phyloP scores from a whole-genome alignment of 768 basidiomycete species.

The Serendipita vermifera region DNA sequence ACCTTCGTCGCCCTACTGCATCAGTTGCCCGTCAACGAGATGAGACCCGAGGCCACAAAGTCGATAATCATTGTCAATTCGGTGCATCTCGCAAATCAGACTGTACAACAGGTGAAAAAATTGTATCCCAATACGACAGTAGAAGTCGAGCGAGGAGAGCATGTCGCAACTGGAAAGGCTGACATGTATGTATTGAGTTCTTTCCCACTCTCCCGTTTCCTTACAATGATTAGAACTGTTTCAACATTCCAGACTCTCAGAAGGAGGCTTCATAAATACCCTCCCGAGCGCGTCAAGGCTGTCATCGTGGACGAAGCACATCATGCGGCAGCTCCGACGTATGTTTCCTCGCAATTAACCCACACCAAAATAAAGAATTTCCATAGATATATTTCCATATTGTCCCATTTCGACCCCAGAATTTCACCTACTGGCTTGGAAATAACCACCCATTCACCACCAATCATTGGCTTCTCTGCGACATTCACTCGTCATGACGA shows the following conservation, averaged over 20 bases:
- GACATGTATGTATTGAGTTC: conserved; percentile 57
- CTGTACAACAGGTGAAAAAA: conserved; percentile 53
- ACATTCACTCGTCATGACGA: conserved; percentile 91
- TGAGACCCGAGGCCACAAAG: conserved; percentile 35
- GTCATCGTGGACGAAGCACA: conserved; percentile 90
- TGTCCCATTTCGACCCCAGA: conserved; percentile 63
- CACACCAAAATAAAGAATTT: conserved; percentile 11
- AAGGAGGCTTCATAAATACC: conserved; percentile 60
- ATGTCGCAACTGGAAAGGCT: conserved; percentile 61
- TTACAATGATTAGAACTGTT: conserved; percentile 43
- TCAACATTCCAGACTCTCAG: conserved; percentile 80
- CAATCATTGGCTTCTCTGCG: conserved; percentile 88
- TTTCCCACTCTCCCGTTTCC: conserved; percentile 4
- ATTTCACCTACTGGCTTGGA: not conserved
- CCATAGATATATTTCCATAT: conserved; percentile 62
- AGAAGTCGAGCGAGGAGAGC: conserved; percentile 82
- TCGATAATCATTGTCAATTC: conserved; percentile 81
- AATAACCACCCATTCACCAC: conserved; percentile 35
- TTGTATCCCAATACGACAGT: conserved; percentile 63
- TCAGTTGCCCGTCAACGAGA: conserved; percentile 37
- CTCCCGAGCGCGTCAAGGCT: conserved; percentile 50
- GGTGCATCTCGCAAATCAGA: conserved; percentile 82
- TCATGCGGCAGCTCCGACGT: conserved; percentile 89
- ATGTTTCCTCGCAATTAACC: conserved; percentile 22
- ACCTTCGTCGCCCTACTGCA: conserved; percentile 78